Evolutionary conservation across 805 yeast species (phyloP).

Genomic region (Ogataea degrootiae): DNA sequence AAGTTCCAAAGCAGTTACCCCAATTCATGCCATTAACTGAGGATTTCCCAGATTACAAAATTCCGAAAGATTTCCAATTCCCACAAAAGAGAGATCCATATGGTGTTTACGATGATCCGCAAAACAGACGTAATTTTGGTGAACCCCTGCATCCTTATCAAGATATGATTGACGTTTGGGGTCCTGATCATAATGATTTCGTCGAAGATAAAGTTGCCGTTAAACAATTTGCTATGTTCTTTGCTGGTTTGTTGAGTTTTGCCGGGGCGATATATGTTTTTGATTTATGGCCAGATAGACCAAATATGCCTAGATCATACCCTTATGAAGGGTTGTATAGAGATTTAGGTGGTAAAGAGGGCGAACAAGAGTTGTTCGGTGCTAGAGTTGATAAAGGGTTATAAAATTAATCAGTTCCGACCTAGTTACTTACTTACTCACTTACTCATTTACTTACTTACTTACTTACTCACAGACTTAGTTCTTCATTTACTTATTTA

Average conservation of each 20-base stretch:
- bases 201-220: slow-evolving; percentile 60
- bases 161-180: slow-evolving; percentile 78
- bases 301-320: slow-evolving; percentile 71
- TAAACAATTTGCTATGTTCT: slow-evolving; percentile 51
- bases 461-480: not conserved
- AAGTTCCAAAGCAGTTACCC: slow-evolving; percentile 15
- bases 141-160: slow-evolving; percentile 70
- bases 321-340: slow-evolving; percentile 73
- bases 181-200: slow-evolving; percentile 68
- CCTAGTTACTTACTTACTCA: slow-evolving; percentile 3
- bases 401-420: not conserved
- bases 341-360: slow-evolving; percentile 61
- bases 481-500: slow-evolving; percentile 7
- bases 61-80: slow-evolving; percentile 49
- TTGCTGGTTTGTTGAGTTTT: slow-evolving; percentile 41
- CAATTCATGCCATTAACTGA: slow-evolving; percentile 26
- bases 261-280: slow-evolving; percentile 43
- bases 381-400: slow-evolving; percentile 37
- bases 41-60: slow-evolving; percentile 46
- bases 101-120: slow-evolving; percentile 71
- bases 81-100: slow-evolving; percentile 66
- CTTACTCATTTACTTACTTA: slow-evolving; percentile 5
- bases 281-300: slow-evolving; percentile 58
- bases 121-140: slow-evolving; percentile 70
- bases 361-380: slow-evolving; percentile 38